Evolutionary conservation across 345 rosid species (phyloP), one percentile per base, ranked within the genome.

Genomic region (Psidium friedrichsthalianum): DNA sequence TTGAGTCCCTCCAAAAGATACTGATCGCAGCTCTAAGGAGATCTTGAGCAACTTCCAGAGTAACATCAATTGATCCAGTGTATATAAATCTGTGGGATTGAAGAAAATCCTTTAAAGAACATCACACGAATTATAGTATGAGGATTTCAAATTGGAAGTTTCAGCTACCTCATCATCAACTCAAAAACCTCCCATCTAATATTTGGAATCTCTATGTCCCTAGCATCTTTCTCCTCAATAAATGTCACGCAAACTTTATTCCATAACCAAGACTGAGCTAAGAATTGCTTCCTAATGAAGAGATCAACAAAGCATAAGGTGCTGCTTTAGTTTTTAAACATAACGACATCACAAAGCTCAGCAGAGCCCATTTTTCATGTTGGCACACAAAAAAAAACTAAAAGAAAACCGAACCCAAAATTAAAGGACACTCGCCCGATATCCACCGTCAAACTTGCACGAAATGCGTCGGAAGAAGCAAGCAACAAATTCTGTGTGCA

Each of bases 401-500:
- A 21, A 22, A 1, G 15, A 69, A 32, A 69, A 22, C 64, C 69
- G 74, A 56, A 86, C 40, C 59, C 27, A 69, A 13, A 80, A 82
- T 21, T 36, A 44, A 56, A 42, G 58, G 27, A 85, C 40, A 24
- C 98, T 93, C 89, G 96, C 99, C 93, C 98, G 92, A 87, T 96
- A 97, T 88, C 99, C 98, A 88, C 99, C 99, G 87, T 97, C 99
- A 88, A 97, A 97, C 99, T 96, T 86, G 99, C 99, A 86, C 98
- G 98, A 87, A 97, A 97, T 88, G 99, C 98, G 89, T 97, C 99
- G 84, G 99, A 97, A 85, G 99, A 97, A 91, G 99, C 99, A 86
- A 97, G 97, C 76, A 97, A 89, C 99, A 97, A 88, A 97, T 97
- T 91, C 98, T 93, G 90, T 97, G 99, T 82, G 99, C 99, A 90